Evolutionary conservation across 441 rosid genomes (phyloP).

Genomic region (Rhodomyrtus psidioides): DNA sequence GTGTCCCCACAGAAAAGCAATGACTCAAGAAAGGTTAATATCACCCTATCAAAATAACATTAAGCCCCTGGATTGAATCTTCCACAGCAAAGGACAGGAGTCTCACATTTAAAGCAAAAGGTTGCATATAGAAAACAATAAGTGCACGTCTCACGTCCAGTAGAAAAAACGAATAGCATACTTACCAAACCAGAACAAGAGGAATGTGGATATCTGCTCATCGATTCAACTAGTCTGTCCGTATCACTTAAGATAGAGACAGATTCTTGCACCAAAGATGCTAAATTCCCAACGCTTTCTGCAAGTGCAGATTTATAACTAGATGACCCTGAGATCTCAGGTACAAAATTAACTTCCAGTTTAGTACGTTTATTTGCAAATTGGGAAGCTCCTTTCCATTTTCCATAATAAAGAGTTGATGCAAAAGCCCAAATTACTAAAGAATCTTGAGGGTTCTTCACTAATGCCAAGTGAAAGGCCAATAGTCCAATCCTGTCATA

Average conservation of each 20-base stretch:
- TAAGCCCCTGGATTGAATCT: not conserved
- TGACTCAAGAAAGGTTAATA: not conserved
- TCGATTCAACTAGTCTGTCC: constrained; percentile 22
- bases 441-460: constrained; percentile 68
- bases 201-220: constrained; percentile 31
- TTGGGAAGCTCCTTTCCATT: constrained; percentile 59
- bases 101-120: not conserved
- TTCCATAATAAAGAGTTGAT: constrained; percentile 62
- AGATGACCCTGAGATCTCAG: constrained; percentile 56
- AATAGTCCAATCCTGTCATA: constrained; percentile 73
- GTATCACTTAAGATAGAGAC: constrained; percentile 32
- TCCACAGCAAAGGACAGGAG: not conserved
- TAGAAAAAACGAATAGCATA: not conserved
- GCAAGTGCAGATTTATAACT: constrained; percentile 50
- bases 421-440: constrained; percentile 64
- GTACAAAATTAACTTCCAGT: constrained; percentile 25
- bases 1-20: not conserved
- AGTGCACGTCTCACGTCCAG: not conserved
- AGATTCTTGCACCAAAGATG: constrained; percentile 36
- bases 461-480: constrained; percentile 83
- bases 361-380: constrained; percentile 49
- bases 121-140: not conserved
- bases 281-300: constrained; percentile 44
- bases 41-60: not conserved
- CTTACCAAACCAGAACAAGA: constrained; percentile 55